phyloP scores from a whole-genome alignment of 2,329 filamentous ascomycete species.

The Fonsecaea erecta region DNA sequence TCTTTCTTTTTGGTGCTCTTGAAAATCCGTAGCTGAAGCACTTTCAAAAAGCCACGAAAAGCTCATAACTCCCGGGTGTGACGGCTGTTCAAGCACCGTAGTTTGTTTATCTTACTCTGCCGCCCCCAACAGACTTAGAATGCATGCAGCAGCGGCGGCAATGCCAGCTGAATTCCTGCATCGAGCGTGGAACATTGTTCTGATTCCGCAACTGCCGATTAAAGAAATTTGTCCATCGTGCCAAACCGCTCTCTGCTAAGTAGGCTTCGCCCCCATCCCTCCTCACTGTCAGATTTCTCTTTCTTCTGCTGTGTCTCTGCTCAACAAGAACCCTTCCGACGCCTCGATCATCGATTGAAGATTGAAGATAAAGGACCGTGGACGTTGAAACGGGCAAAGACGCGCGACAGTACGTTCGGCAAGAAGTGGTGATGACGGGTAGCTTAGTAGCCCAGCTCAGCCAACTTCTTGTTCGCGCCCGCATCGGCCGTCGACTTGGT shows the following conservation, averaged over 20 bases:
- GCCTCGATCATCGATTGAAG: not conserved
- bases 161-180: conserved; percentile 8
- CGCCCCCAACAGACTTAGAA: conserved; percentile 2
- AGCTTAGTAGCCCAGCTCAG: conserved; percentile 84
- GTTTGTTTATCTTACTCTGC: not conserved
- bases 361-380: conserved; percentile 5
- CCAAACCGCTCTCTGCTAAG: not conserved
- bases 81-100: conserved; percentile 13
- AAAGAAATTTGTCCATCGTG: conserved; percentile 2
- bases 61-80: conserved; percentile 12
- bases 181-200: not conserved
- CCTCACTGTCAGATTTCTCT: not conserved
- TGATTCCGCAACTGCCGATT: not conserved
- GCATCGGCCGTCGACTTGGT: conserved; percentile 88
- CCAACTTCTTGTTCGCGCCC: conserved; percentile 87
- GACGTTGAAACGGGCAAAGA: conserved; percentile 11
- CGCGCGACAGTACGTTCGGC: conserved; percentile 1
- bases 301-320: conserved; percentile 1
- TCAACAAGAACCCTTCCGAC: not conserved
- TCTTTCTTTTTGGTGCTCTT: conserved; percentile 25
- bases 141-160: not conserved
- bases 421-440: conserved; percentile 36
- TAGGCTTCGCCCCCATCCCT: not conserved
- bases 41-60: conserved; percentile 30
- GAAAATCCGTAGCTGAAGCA: conserved; percentile 29